These are phyloP conservation scores for Blastocystis sp. DNA, from an alignment of 352 stramenopile genomes.

Conservation along the genomic window DNA sequence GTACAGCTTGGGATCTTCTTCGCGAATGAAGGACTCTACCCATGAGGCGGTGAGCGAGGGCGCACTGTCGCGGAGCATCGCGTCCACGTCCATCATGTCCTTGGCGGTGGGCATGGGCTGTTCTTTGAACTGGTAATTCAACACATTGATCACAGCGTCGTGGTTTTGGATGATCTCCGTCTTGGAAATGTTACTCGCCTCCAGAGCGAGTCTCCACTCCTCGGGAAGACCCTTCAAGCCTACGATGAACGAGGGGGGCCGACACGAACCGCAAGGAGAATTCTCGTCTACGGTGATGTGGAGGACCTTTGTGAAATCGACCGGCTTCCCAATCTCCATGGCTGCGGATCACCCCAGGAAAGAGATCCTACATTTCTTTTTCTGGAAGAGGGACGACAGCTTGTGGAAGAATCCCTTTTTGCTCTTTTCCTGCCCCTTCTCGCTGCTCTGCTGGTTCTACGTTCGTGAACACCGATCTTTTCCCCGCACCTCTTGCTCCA, in stretches of 20 bases:
- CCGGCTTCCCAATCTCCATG: conserved; percentile 65
- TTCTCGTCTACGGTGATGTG: conserved; percentile 71
- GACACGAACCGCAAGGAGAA: conserved; percentile 60
- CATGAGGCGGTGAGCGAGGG: conserved; percentile 11
- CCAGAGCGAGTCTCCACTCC: conserved; percentile 73
- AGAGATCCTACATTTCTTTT: conserved; percentile 25
- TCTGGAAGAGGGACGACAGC: conserved; percentile 4
- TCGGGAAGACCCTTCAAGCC: conserved; percentile 73
- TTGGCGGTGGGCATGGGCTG: conserved; percentile 25
- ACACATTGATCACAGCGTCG: conserved; percentile 74
- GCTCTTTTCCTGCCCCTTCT: not conserved
- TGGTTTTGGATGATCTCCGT: conserved; percentile 74
- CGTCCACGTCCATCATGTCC: conserved; percentile 28
- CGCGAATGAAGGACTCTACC: conserved; percentile 65
- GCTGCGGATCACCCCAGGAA: not conserved
- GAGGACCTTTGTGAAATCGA: conserved; percentile 71
- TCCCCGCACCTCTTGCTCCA: not conserved
- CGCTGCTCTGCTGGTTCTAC: not conserved
- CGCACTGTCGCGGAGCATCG: conserved; percentile 46
- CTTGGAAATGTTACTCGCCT: conserved; percentile 75
- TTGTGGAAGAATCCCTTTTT: conserved; percentile 53
- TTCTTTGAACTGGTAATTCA: conserved; percentile 75
- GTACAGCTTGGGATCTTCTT: conserved; percentile 70
- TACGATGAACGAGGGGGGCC: conserved; percentile 22
- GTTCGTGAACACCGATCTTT: not conserved